Base-by-base conservation (phyloP, 2,329 filamentous ascomycete genomes). In the Amauroascus niger region DNA sequence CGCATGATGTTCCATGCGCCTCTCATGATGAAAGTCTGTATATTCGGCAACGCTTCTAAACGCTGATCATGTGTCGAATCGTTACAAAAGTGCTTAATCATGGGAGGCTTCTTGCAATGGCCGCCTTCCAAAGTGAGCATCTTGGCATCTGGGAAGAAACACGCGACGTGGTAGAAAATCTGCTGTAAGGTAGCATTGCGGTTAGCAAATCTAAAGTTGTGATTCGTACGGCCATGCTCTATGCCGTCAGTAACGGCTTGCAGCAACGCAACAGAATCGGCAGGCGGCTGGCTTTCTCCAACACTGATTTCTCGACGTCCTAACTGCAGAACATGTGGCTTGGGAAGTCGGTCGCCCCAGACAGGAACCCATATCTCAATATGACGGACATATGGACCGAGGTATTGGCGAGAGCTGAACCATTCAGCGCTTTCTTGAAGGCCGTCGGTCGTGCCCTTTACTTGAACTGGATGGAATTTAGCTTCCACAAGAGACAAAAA, bases 341-440 rank as follows among this genome's bases (percentile, higher is more conserved):
- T 79, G 28, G 58, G 56, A 2, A 63, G 60, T 59, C 83, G 78
- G 61, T 85, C 71, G 14, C 76, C 74, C 70, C 76, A 88, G 39
- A 88, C 84, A 2, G 86, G 85, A 57, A 88, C 86, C 84, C 85
- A 88, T 40, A 88, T 76, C 67, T 88, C 85, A 55, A 88, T 78
- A 62, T 88, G 85, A 59, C 81, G 82, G 56, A 88, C 80, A 60
- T 87, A 81, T 7, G 69, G 61, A 18, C 79, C 76, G 5, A 88
- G 76, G 61, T 86, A 79, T 26, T 76, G 71, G 55, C 82, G 76
- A 8, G 68, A 59, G 14, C 70, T 66, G 59, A 88, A 85, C 73
- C 84, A 87, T 32, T 70, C 58, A 58, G 78, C 73, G 6, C 83
- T 79, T 46, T 81, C 75, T 40, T 78, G 70, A 39, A 87, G 69